Conservation (phyloP, 768 basidiomycete species). For the Tricholoma sp. region DNA sequence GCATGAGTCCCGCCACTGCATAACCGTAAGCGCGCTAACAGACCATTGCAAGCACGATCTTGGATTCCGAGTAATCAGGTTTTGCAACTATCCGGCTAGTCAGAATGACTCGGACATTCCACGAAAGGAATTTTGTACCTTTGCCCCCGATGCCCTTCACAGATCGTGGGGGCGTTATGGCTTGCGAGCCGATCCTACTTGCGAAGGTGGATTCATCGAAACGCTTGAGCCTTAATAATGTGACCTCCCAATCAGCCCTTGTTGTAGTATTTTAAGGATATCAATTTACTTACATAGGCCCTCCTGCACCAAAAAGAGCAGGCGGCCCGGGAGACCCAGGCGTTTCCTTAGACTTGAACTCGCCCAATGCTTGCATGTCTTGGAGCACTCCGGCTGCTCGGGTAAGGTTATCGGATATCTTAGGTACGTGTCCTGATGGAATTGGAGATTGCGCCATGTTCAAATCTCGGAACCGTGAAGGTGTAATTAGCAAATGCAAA, state of each 20-base stretch:
- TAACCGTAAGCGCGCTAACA: constrained; percentile 5
- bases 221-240: constrained; percentile 55
- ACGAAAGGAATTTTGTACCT: constrained; percentile 39
- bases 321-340: constrained; percentile 43
- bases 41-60: constrained; percentile 98
- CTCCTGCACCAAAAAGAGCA: constrained; percentile 65
- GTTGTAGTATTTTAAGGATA: background rate
- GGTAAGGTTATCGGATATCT: constrained; percentile 41
- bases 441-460: constrained; percentile 21
- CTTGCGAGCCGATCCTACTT: constrained; percentile 66
- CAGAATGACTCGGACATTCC: background rate
- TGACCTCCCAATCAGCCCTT: background rate
- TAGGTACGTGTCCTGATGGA: constrained; percentile 24
- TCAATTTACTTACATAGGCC: constrained; percentile 52
- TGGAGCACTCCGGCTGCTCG: constrained; percentile 48
- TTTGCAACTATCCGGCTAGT: constrained; percentile 63
- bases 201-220: constrained; percentile 73
- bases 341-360: constrained; percentile 24
- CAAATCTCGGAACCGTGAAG: constrained; percentile 5
- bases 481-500: constrained; percentile 10
- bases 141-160: constrained; percentile 89
- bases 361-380: constrained; percentile 41
- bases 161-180: constrained; percentile 73
- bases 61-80: constrained; percentile 97
- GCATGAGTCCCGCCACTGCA: background rate